A percentile compares a stretch with the other conserved stretches of the same genome.
phyloP scores from a whole-genome alignment of 345 rosid species.

The Nasturtium officinale region DNA sequence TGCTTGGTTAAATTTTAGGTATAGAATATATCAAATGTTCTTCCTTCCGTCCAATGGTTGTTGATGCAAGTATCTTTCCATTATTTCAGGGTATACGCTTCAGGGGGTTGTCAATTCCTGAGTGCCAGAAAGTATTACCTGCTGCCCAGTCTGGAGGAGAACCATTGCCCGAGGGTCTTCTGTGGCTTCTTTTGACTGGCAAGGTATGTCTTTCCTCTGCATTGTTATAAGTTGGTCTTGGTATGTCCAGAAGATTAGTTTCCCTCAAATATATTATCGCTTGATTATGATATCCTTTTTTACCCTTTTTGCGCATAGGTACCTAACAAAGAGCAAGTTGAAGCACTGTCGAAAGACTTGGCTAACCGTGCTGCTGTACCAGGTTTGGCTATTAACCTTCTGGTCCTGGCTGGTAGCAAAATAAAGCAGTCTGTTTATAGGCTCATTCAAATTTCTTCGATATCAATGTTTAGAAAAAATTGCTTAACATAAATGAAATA shows the following conservation, averaged over 20 bases:
- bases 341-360: conserved; percentile 82
- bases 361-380: conserved; percentile 81
- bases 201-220: conserved; percentile 56
- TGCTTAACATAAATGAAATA: neutral
- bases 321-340: conserved; percentile 85
- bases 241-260: conserved; percentile 14
- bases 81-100: conserved; percentile 86
- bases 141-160: conserved; percentile 88
- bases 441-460: conserved; percentile 16
- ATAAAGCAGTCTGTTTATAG: conserved; percentile 4
- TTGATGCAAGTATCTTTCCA: conserved; percentile 19
- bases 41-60: neutral
- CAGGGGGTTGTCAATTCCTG: conserved; percentile 92
- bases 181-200: conserved; percentile 99
- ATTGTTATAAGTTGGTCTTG: conserved; percentile 5
- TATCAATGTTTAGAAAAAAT: conserved; percentile 6
- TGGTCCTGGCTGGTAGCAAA: conserved; percentile 14
- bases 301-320: conserved; percentile 45
- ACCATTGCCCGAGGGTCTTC: conserved; percentile 96
- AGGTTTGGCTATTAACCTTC: conserved; percentile 53
- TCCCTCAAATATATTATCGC: neutral
- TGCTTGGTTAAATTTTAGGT: conserved; percentile 24
- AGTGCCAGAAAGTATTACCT: conserved; percentile 92
- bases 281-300: conserved; percentile 5
- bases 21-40: conserved; percentile 1